phyloP scores from a whole-genome alignment of 805 yeast species.

The Cephaloascus albidus region DNA sequence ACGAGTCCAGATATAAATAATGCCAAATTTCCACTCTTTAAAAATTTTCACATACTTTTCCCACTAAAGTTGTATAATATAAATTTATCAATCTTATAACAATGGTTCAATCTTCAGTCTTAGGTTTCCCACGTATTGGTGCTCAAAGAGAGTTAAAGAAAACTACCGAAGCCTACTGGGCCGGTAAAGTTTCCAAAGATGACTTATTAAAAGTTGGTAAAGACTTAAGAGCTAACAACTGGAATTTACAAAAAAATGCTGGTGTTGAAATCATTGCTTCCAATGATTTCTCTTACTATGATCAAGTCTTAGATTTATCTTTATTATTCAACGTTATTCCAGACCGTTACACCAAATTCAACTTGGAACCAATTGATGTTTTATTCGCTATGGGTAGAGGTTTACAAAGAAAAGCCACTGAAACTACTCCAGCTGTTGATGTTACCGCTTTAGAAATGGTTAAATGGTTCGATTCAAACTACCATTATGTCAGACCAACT shows the following conservation, averaged over 20 bases:
- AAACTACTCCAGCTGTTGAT: conserved; percentile 81
- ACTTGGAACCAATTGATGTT: conserved; percentile 82
- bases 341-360: conserved; percentile 90
- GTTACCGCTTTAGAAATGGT: conserved; percentile 99
- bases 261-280: conserved; percentile 97
- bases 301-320: conserved; percentile 91
- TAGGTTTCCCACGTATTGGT: conserved; percentile 99
- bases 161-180: conserved; percentile 98
- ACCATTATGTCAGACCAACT: conserved; percentile 99
- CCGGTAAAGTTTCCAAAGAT: conserved; percentile 81
- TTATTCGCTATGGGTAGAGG: conserved; percentile 99
- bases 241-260: conserved; percentile 95
- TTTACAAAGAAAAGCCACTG: conserved; percentile 94
- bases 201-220: conserved; percentile 89
- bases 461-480: conserved; percentile 99
- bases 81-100: too few relatives aligned
- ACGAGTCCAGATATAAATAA: too few relatives aligned
- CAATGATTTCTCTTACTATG: conserved; percentile 97
- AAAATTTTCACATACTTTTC: too few relatives aligned
- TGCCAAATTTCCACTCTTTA: too few relatives aligned
- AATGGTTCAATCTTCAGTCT: conserved; percentile 95
- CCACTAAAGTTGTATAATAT: too few relatives aligned
- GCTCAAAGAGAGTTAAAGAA: conserved; percentile 99
- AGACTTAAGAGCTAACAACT: conserved; percentile 90
- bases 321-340: conserved; percentile 92